A percentile compares a stretch with the other conserved stretches of the same genome.
phyloP scores from a whole-genome alignment of 805 yeast species.

The Zygoascus bituminiphila region DNA sequence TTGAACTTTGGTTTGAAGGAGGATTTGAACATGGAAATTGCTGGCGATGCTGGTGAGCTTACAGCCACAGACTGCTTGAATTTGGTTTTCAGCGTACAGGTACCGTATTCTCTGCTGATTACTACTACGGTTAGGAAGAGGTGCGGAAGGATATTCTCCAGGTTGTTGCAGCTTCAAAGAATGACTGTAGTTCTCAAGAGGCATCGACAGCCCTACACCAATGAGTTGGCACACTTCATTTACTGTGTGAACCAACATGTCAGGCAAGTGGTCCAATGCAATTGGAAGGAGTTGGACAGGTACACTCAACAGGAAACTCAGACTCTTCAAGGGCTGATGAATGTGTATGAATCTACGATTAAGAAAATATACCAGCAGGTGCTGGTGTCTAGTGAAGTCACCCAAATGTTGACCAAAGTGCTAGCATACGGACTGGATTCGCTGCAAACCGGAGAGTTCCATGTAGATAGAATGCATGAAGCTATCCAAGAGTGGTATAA shows the following conservation, averaged over 20 bases:
- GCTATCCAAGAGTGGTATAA: neutral
- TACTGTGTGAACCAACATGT: neutral
- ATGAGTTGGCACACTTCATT: neutral
- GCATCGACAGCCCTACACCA: neutral
- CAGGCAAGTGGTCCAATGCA: neutral
- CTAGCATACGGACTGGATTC: neutral
- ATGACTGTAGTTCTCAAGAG: neutral
- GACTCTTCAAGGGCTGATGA: neutral
- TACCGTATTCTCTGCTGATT: constrained; percentile 8
- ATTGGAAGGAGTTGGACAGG: neutral
- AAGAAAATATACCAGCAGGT: neutral
- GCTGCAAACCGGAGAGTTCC: neutral
- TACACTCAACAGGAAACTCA: neutral
- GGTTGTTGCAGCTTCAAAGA: constrained; percentile 3
- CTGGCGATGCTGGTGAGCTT: neutral
- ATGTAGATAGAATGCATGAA: neutral
- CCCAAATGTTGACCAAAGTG: neutral
- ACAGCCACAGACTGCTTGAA: constrained; percentile 7
- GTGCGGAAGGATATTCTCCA: constrained; percentile 3
- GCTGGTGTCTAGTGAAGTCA: neutral
- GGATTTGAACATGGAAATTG: neutral
- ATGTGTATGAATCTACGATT: neutral
- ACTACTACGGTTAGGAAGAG: constrained; percentile 1
- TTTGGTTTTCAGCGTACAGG: constrained; percentile 7
- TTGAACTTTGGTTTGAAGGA: constrained; percentile 6